Conservation (phyloP, 192 early-diverging fungal genomes). For the Pilaira anomala region DNA sequence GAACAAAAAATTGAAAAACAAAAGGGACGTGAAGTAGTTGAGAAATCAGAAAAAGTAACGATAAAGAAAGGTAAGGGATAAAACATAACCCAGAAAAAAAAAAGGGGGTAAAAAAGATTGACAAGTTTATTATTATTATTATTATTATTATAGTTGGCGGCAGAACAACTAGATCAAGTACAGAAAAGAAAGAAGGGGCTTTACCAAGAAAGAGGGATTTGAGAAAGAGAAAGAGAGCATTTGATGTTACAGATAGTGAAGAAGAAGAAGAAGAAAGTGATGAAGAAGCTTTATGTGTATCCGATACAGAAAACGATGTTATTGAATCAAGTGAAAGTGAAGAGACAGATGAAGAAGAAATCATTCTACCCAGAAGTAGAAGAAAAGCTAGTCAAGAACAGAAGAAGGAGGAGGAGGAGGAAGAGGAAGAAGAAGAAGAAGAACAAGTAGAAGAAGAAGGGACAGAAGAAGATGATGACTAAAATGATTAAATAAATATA, state of each 20-base stretch:
- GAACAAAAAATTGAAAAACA: conserved; percentile 72
- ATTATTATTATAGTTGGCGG: too few relatives aligned
- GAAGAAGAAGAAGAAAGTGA: conserved; percentile 7
- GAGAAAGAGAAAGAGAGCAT: conserved; percentile 6
- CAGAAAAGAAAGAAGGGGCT: background rate
- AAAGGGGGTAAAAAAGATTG: background rate
- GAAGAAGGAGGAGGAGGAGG: background rate
- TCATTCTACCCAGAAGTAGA: conserved; percentile 8
- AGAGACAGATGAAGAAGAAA: conserved; percentile 16
- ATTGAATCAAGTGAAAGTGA: conserved; percentile 7
- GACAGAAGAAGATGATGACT: background rate
- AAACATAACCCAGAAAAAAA: background rate
- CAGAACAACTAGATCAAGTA: too few relatives aligned
- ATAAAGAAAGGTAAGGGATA: background rate
- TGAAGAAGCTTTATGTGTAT: too few relatives aligned
- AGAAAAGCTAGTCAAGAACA: background rate
- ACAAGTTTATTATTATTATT: background rate
- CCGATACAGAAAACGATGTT: conserved; percentile 4
- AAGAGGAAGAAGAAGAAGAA: background rate
- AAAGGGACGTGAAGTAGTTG: conserved; percentile 3
- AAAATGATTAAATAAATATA: background rate
- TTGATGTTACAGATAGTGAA: conserved; percentile 3
- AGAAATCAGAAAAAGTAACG: background rate
- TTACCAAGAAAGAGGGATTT: background rate
- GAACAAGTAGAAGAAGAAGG: background rate